phyloP scores from a whole-genome alignment of 148 eudicot species.

The Fagopyrum homotropicum region DNA sequence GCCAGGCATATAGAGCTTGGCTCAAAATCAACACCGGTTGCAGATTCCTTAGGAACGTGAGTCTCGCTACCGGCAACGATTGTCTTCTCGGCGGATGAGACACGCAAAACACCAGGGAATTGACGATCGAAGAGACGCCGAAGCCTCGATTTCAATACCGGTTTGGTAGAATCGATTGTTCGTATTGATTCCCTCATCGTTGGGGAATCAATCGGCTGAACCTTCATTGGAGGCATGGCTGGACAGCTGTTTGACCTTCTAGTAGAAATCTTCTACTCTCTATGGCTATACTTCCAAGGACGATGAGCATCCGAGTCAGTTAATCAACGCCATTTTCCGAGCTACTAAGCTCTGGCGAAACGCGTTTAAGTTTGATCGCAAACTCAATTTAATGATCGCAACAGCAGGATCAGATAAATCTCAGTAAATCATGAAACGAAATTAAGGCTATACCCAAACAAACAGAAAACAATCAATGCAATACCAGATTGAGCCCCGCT shows the following conservation, averaged over 20 bases:
- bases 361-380: not conserved
- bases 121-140: constrained; percentile 63
- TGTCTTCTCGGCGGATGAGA: constrained; percentile 28
- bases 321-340: not conserved
- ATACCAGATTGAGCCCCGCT: constrained; percentile 11
- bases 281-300: constrained; percentile 9
- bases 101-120: constrained; percentile 38
- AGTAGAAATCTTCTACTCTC: not conserved
- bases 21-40: constrained; percentile 13
- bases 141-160: constrained; percentile 54
- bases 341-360: constrained; percentile 3
- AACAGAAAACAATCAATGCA: not conserved
- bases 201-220: constrained; percentile 51
- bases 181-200: constrained; percentile 28
- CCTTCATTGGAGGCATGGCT: constrained; percentile 58
- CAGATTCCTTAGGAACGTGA: constrained; percentile 2
- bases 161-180: constrained; percentile 30
- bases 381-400: not conserved
- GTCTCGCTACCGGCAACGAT: constrained; percentile 8
- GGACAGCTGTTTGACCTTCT: not conserved
- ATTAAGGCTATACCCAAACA: not conserved
- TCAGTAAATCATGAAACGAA: constrained; percentile 11
- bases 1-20: constrained; percentile 19
- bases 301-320: not conserved
- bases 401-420: not conserved